Conservation (phyloP, 257 asterid species). For the Anisodus tanguticus region DNA sequence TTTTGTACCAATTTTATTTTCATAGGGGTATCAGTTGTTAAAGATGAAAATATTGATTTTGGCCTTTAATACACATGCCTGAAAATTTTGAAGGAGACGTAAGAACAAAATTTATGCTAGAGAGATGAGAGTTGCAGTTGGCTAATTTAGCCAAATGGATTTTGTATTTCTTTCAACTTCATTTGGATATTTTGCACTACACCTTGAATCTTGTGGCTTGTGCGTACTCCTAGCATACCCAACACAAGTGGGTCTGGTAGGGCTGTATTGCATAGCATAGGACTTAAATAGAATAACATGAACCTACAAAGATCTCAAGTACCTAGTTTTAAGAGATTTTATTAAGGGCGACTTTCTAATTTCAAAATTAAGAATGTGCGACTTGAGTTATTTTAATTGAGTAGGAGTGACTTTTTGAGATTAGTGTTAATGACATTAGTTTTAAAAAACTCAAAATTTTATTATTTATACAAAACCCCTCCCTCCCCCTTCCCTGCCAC, state of each 20-base stretch:
- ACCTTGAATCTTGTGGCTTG: background rate
- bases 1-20: background rate
- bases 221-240: background rate
- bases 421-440: too few relatives aligned
- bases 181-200: background rate
- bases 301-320: too few relatives aligned
- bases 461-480: too few relatives aligned
- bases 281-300: too few relatives aligned
- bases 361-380: too few relatives aligned
- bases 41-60: background rate
- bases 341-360: too few relatives aligned
- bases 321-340: too few relatives aligned
- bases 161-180: background rate
- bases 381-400: too few relatives aligned
- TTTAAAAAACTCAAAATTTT: too few relatives aligned
- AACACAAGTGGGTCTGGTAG: background rate
- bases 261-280: too few relatives aligned
- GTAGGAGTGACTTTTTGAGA: too few relatives aligned
- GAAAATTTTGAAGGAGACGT: conserved; percentile 6
- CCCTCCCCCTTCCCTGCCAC: too few relatives aligned
- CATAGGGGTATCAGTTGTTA: background rate
- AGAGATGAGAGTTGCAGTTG: conserved; percentile 5
- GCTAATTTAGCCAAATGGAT: conserved; percentile 17
- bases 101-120: background rate
- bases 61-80: background rate